Conservation (phyloP, 208 protist species). For the Lotmaria passim region DNA sequence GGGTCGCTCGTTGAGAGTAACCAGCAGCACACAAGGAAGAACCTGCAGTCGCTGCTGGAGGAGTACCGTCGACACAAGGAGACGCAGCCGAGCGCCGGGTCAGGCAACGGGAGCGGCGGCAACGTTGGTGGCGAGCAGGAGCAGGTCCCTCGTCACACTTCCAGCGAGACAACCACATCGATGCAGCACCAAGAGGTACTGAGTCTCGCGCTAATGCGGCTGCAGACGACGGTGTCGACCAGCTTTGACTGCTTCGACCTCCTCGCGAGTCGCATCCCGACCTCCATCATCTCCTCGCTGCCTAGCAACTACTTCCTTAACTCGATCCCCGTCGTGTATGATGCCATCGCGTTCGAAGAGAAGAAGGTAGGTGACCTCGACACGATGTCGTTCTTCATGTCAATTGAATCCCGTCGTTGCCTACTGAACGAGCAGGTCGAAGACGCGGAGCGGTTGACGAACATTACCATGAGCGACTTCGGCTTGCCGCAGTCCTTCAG, state of each 20-base stretch:
- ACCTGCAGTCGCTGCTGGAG: constrained; percentile 14
- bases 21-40: constrained; percentile 6
- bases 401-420: constrained; percentile 37
- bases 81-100: background rate
- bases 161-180: background rate
- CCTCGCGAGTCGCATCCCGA: constrained; percentile 39
- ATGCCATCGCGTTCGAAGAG: constrained; percentile 29
- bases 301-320: constrained; percentile 34
- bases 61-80: constrained; percentile 9
- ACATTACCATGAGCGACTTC: background rate
- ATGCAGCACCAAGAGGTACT: constrained; percentile 22
- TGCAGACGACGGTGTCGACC: constrained; percentile 34
- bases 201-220: constrained; percentile 39
- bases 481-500: constrained; percentile 13
- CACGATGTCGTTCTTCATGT: constrained; percentile 48
- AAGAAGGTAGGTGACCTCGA: constrained; percentile 32
- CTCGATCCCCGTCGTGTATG: constrained; percentile 37
- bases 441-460: background rate
- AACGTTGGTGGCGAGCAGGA: background rate
- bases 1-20: constrained; percentile 24
- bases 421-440: constrained; percentile 31
- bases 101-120: background rate
- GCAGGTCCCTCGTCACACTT: background rate
- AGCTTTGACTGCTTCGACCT: constrained; percentile 59
- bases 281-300: constrained; percentile 32